Evolutionary conservation across 768 basidiomycete species (phyloP), one percentile per base, ranked within the genome.

Genomic region (Russula sp.): DNA sequence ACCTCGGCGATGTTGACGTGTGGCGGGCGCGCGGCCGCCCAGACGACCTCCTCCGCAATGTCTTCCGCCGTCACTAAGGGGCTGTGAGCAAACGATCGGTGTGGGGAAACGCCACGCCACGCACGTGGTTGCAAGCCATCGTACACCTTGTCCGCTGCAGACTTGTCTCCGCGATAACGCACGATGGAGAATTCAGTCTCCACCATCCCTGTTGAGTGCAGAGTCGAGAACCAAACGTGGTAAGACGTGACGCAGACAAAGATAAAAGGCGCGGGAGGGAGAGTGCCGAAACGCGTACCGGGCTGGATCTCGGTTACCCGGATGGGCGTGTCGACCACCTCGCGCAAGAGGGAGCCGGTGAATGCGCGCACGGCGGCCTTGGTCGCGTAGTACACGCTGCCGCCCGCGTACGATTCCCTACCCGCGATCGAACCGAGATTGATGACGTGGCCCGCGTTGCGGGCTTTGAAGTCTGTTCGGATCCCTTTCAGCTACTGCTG

Each of bases 11-110:
- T 81, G 72, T 98, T 94, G 50, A 98, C 91, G 71, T 96, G 95
- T 45, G 90, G 80, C 11, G 95, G 95, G 47, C 95, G 86, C 11
- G 89, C 81, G 20, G 97, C 96, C 14, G 87, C 87, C 96, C 96
- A 99, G 20, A 96, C 94, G 70, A 99, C 95, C 75, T 98, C 94
- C 73, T 99, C 97, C 1, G 97, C 97, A 51, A 98, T 88, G 71
- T 98, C 94, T 63, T 87, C 81, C 7, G 87, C 85, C 6, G 82
- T 80, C 73, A 96, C 91, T 94, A 70, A 37, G 55, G 31, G 18
- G 11, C 18, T 20, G 39, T 51, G 47, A 64, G 32, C 50, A 18
- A 31, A 14, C 10, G 39, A 42, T 34, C 16, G 8, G n/a, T 10
- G 22, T 44, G n/a, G 45, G 31, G 8, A 14, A n/a, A 32, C 8